A percentile compares a stretch with the other conserved stretches of the same genome.
phyloP scores from a whole-genome alignment of 1,284 basidiomycete species.

The Melampsora larici-populina region DNA sequence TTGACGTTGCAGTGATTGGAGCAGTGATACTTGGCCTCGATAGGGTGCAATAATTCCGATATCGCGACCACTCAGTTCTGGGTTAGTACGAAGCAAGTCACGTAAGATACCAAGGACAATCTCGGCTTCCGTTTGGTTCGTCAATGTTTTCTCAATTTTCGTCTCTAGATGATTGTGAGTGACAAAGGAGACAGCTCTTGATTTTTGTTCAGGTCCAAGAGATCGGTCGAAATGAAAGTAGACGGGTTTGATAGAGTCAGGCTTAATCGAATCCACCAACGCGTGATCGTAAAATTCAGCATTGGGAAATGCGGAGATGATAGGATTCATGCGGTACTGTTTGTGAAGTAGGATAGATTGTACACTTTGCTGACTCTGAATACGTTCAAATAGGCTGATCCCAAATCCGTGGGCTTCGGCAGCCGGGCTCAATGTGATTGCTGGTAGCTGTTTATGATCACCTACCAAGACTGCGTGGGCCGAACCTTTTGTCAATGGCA shows the following conservation, averaged over 20 bases:
- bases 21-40: conserved; percentile 9
- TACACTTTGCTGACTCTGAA: conserved; percentile 58
- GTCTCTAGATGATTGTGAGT: conserved; percentile 2
- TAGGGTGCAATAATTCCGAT: conserved; percentile 9
- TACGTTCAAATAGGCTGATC: conserved; percentile 79
- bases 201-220: background rate
- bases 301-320: conserved; percentile 79
- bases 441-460: conserved; percentile 94
- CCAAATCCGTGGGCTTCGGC: conserved; percentile 69
- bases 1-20: conserved; percentile 2
- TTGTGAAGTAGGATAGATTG: conserved; percentile 83
- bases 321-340: conserved; percentile 93
- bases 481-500: conserved; percentile 48
- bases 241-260: background rate
- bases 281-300: conserved; percentile 72
- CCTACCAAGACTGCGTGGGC: conserved; percentile 83
- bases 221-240: background rate
- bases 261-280: conserved; percentile 65
- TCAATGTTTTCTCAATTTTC: background rate
- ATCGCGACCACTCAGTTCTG: background rate
- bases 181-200: conserved; percentile 1
- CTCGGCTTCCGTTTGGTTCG: background rate
- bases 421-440: conserved; percentile 63
- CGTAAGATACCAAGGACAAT: background rate
- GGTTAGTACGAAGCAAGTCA: background rate